phyloP scores from a whole-genome alignment of 805 yeast genomes.

The Candida koratica region DNA sequence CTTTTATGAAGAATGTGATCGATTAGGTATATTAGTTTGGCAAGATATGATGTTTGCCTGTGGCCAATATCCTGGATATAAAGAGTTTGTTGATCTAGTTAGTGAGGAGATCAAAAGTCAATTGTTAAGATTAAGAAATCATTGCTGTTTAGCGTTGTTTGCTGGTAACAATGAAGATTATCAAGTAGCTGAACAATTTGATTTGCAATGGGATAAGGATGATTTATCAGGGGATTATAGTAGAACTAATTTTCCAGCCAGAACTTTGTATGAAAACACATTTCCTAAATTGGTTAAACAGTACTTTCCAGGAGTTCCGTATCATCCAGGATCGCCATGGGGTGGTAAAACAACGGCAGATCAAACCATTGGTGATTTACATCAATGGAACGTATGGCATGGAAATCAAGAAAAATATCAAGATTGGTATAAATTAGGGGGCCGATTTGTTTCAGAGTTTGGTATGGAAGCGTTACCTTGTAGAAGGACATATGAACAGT shows the following conservation, averaged over 20 bases:
- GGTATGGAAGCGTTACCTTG: slow-evolving; percentile 50
- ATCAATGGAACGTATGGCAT: slow-evolving; percentile 59
- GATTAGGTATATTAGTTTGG: slow-evolving; percentile 46
- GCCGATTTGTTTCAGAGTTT: slow-evolving; percentile 51
- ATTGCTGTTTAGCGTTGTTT: slow-evolving; percentile 36
- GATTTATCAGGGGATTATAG: slow-evolving; percentile 25
- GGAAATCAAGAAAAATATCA: slow-evolving; percentile 45
- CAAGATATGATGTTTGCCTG: slow-evolving; percentile 59
- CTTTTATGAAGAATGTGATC: slow-evolving; percentile 44
- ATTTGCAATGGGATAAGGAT: slow-evolving; percentile 25
- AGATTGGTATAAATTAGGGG: slow-evolving; percentile 43
- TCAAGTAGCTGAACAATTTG: slow-evolving; percentile 37
- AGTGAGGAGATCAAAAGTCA: slow-evolving; percentile 36
- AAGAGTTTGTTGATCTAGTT: slow-evolving; percentile 32
- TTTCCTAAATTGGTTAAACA: slow-evolving; percentile 34
- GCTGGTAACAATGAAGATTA: slow-evolving; percentile 50
- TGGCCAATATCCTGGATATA: slow-evolving; percentile 48
- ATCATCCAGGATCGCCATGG: slow-evolving; percentile 50
- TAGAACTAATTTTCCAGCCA: slow-evolving; percentile 41
- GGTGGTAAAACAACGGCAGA: slow-evolving; percentile 32
- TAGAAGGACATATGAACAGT: slow-evolving; percentile 30
- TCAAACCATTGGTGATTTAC: slow-evolving; percentile 43
- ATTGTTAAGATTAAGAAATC: slow-evolving; percentile 38
- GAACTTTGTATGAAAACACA: slow-evolving; percentile 37
- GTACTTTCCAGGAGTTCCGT: slow-evolving; percentile 25